Evolutionary conservation across 805 yeast species (phyloP).

Genomic region (Gaillardinia entomophila): DNA sequence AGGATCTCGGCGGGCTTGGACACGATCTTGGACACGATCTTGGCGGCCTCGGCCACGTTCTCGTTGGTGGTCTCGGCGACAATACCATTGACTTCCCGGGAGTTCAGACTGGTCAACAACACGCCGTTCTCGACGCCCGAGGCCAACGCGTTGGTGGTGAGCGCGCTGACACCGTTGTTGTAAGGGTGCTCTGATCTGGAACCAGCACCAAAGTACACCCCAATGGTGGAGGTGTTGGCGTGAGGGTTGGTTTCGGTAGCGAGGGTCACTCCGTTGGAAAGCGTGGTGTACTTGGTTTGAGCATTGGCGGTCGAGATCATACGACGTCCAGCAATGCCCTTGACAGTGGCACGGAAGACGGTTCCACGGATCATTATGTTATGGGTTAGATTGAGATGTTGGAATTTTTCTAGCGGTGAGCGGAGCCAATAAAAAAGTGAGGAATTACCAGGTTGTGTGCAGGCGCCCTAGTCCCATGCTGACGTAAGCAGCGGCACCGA

Average conservation of each 20-base stretch:
- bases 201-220: constrained; percentile 72
- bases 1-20: constrained; percentile 31
- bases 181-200: constrained; percentile 73
- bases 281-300: constrained; percentile 63
- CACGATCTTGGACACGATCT: constrained; percentile 41
- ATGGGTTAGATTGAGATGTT: constrained; percentile 4
- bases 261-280: constrained; percentile 68
- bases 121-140: constrained; percentile 48
- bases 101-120: constrained; percentile 45
- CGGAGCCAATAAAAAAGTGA: constrained; percentile 13
- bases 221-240: constrained; percentile 55
- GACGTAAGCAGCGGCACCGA: background rate
- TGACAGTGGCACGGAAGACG: constrained; percentile 25
- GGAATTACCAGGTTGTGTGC: constrained; percentile 10
- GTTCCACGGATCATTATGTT: constrained; percentile 38
- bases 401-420: constrained; percentile 3
- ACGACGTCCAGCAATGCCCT: constrained; percentile 40
- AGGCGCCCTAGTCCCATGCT: constrained; percentile 8
- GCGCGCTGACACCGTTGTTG: constrained; percentile 75
- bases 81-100: constrained; percentile 62
- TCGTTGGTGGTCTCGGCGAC: constrained; percentile 50
- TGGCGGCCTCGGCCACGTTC: constrained; percentile 47
- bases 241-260: constrained; percentile 61
- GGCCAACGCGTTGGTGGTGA: constrained; percentile 49
- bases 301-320: constrained; percentile 51